phyloP scores from a whole-genome alignment of 2,329 filamentous ascomycete species.

The Ophiostoma fasciatum region DNA sequence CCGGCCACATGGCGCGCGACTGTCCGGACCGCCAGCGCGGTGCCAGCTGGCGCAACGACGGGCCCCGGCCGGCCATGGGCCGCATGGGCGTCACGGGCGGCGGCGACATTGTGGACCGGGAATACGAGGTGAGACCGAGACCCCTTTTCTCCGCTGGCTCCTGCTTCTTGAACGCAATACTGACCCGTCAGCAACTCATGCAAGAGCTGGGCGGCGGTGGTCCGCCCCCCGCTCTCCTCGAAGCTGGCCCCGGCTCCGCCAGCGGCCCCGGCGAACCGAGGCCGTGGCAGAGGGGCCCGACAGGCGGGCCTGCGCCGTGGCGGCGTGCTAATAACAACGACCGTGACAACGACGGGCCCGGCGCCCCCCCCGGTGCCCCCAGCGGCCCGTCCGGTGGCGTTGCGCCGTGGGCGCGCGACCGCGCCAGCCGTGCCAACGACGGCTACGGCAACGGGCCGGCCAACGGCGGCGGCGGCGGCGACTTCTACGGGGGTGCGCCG shows the following conservation, averaged over 20 bases:
- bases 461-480: conserved; percentile 14
- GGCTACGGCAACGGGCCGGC: conserved; percentile 16
- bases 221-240: conserved; percentile 64
- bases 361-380: conserved; percentile 17
- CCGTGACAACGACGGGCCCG: conserved; percentile 27
- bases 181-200: conserved; percentile 71
- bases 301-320: conserved; percentile 76
- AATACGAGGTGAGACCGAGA: conserved; percentile 70
- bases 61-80: conserved; percentile 41
- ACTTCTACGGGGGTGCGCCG: conserved; percentile 19
- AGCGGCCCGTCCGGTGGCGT: conserved; percentile 28
- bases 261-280: conserved; percentile 45
- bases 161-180: conserved; percentile 15
- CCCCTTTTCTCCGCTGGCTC: background rate
- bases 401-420: conserved; percentile 49
- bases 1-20: conserved; percentile 95
- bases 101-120: conserved; percentile 77
- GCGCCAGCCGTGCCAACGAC: conserved; percentile 32
- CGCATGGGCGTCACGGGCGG: conserved; percentile 45
- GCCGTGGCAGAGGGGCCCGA: conserved; percentile 80
- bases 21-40: conserved; percentile 90
- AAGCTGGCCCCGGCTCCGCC: conserved; percentile 55
- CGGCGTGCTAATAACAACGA: conserved; percentile 36
- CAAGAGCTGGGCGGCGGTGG: conserved; percentile 79
- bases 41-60: conserved; percentile 79